These are phyloP conservation scores for Inonotus hispidus DNA, from an alignment of 1,284 basidiomycete genomes.

Conservation along the genomic window DNA sequence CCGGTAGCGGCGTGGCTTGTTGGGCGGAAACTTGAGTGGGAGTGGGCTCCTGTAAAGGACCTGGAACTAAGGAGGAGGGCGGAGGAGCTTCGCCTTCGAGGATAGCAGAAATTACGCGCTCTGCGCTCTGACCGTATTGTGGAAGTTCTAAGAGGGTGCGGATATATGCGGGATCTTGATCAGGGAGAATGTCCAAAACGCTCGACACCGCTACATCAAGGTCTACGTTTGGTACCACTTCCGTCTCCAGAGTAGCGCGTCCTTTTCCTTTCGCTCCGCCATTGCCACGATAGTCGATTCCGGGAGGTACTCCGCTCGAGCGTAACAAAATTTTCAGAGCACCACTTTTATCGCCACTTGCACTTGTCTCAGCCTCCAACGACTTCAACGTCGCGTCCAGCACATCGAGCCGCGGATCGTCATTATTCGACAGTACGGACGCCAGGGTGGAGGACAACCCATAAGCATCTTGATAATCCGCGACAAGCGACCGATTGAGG, in stretches of 20 bases:
- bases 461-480: constrained; percentile 67
- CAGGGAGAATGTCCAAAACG: constrained; percentile 67
- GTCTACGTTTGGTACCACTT: constrained; percentile 22
- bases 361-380: constrained; percentile 29
- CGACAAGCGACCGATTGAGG: constrained; percentile 56
- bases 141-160: constrained; percentile 47
- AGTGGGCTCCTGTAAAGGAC: background rate
- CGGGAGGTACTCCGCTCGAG: constrained; percentile 49
- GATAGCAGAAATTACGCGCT: constrained; percentile 60
- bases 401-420: constrained; percentile 52
- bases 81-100: constrained; percentile 62
- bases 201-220: constrained; percentile 55
- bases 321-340: constrained; percentile 55
- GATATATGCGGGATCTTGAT: constrained; percentile 49
- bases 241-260: constrained; percentile 29
- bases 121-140: constrained; percentile 43
- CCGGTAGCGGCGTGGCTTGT: constrained; percentile 28
- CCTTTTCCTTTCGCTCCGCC: constrained; percentile 33
- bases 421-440: constrained; percentile 40
- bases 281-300: constrained; percentile 37
- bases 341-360: constrained; percentile 36
- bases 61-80: constrained; percentile 26
- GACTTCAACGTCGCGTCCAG: constrained; percentile 46
- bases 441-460: constrained; percentile 46
- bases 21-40: constrained; percentile 16